These are phyloP conservation scores for Porcisia hertigi DNA, from an alignment of 208 protist species.

Conservation along the genomic window DNA sequence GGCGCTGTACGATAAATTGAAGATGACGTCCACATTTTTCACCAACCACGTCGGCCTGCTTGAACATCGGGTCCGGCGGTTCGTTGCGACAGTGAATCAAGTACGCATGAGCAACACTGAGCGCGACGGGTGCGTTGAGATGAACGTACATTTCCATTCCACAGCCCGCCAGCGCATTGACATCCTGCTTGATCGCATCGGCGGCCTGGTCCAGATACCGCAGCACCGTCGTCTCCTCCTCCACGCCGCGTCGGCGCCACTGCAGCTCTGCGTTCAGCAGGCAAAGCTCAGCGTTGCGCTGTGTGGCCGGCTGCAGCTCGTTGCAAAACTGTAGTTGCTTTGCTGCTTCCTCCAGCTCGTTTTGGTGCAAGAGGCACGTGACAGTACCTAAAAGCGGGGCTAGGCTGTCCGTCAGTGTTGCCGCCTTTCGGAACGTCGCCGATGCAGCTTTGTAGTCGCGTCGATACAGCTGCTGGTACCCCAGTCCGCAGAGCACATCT, in stretches of 20 bases:
- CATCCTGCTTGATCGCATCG: conserved; percentile 68
- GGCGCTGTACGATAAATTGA: conserved; percentile 72
- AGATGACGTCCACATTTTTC: conserved; percentile 77
- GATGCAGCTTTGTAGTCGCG: conserved; percentile 79
- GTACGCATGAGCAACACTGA: conserved; percentile 81
- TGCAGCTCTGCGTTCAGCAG: conserved; percentile 80
- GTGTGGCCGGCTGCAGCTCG: conserved; percentile 78
- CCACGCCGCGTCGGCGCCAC: conserved; percentile 68
- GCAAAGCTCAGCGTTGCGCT: conserved; percentile 79
- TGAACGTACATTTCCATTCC: conserved; percentile 69
- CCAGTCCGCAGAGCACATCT: conserved; percentile 85
- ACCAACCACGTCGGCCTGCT: conserved; percentile 58
- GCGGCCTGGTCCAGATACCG: conserved; percentile 76
- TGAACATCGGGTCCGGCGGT: conserved; percentile 74
- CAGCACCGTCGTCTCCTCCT: conserved; percentile 66
- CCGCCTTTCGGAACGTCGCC: conserved; percentile 73
- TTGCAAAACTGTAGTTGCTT: conserved; percentile 89
- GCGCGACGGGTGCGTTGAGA: conserved; percentile 69
- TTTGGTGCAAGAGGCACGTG: conserved; percentile 61
- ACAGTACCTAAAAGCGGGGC: conserved; percentile 76
- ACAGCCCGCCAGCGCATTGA: conserved; percentile 24
- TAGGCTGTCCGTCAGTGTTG: conserved; percentile 76
- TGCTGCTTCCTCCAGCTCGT: conserved; percentile 75
- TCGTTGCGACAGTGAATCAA: conserved; percentile 88
- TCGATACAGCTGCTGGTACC: conserved; percentile 71